Evolutionary conservation across 371 early-diverging fungal genomes (phyloP).

Genomic region (Blakeslea trispora): DNA sequence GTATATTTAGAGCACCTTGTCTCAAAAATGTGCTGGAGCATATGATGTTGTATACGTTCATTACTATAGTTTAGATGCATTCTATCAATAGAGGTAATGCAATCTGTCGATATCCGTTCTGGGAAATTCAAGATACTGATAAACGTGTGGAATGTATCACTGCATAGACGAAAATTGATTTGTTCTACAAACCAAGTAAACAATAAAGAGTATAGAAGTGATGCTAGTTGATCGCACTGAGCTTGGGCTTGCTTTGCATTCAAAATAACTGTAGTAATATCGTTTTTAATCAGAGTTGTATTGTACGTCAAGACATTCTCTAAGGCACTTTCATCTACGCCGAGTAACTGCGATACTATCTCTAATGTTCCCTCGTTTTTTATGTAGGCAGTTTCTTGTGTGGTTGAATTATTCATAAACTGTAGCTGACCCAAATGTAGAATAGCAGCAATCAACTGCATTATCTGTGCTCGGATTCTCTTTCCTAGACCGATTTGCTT

Average conservation of each 20-base stretch:
- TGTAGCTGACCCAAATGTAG: constrained; percentile 85
- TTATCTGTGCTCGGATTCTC: constrained; percentile 73
- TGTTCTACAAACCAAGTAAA: constrained; percentile 88
- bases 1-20: constrained; percentile 41
- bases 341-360: constrained; percentile 78
- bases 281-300: constrained; percentile 73
- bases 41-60: constrained; percentile 73
- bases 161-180: constrained; percentile 67
- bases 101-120: constrained; percentile 55
- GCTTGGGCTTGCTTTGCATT: constrained; percentile 66
- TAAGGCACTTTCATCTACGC: constrained; percentile 73
- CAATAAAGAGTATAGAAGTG: constrained; percentile 75
- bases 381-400: constrained; percentile 63
- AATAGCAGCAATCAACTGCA: constrained; percentile 83
- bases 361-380: constrained; percentile 67
- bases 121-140: constrained; percentile 66
- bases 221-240: constrained; percentile 78
- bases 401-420: constrained; percentile 53
- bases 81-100: constrained; percentile 58
- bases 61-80: constrained; percentile 78
- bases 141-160: constrained; percentile 56
- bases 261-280: constrained; percentile 81
- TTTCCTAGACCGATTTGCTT: constrained; percentile 79
- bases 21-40: constrained; percentile 61
- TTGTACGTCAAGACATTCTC: constrained; percentile 83